A percentile compares a stretch with the other conserved stretches of the same genome.
These are phyloP conservation scores for Pterocarpus santalinus DNA, from an alignment of 306 rosid species.

Conservation along the genomic window DNA sequence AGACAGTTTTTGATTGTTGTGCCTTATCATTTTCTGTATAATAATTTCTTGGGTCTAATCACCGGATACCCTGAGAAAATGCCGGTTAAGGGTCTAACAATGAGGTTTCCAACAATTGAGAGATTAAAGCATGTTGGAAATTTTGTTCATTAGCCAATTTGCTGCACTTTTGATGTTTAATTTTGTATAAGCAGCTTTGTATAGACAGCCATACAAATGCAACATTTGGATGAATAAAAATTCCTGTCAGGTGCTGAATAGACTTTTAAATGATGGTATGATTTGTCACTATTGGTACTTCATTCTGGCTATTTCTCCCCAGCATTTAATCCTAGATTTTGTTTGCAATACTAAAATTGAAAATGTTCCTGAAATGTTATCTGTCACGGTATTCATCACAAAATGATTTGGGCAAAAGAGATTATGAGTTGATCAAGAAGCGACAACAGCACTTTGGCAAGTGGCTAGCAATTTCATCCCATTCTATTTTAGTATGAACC, in stretches of 20 bases:
- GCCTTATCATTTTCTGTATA: slow-evolving; percentile 40
- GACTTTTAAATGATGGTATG: neutral
- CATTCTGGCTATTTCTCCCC: neutral
- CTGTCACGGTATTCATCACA: neutral
- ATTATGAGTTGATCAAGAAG: neutral
- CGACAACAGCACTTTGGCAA: neutral
- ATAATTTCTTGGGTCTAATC: slow-evolving; percentile 47
- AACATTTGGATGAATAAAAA: slow-evolving; percentile 42
- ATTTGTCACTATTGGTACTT: neutral
- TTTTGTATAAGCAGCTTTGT: slow-evolving; percentile 51
- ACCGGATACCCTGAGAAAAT: slow-evolving; percentile 40
- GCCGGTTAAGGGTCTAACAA: slow-evolving; percentile 34
- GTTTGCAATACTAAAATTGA: neutral
- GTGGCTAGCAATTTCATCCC: neutral
- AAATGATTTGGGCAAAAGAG: neutral
- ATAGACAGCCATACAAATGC: slow-evolving; percentile 31
- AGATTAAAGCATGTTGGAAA: slow-evolving; percentile 43
- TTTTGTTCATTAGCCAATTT: slow-evolving; percentile 45
- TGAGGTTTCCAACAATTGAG: slow-evolving; percentile 45
- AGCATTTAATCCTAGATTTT: neutral
- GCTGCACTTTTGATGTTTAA: slow-evolving; percentile 26
- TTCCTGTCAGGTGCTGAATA: slow-evolving; percentile 14
- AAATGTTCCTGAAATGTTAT: neutral
- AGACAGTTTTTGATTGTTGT: slow-evolving; percentile 46
- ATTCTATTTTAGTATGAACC: neutral